These are phyloP conservation scores for Wallacemonas sp. DNA, from an alignment of 208 protist species.

Conservation along the genomic window DNA sequence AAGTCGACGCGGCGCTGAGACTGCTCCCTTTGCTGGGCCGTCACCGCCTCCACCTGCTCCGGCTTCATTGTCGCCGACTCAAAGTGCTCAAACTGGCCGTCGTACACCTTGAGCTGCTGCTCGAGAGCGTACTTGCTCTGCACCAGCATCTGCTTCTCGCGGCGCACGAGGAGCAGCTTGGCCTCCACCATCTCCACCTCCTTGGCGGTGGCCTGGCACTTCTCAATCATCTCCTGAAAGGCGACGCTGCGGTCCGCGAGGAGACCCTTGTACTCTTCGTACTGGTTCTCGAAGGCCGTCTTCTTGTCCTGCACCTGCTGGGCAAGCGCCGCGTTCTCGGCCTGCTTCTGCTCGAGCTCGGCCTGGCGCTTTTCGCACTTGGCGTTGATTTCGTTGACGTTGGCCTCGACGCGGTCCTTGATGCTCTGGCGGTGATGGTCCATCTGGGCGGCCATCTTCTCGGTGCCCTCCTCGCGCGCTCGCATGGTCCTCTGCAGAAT, in stretches of 20 bases:
- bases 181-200: slow-evolving; percentile 62
- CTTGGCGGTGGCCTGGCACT: slow-evolving; percentile 38
- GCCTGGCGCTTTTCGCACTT: slow-evolving; percentile 47
- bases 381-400: slow-evolving; percentile 45
- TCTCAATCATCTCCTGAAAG: slow-evolving; percentile 51
- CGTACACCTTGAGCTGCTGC: slow-evolving; percentile 74
- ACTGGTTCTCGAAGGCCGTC: slow-evolving; percentile 57
- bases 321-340: slow-evolving; percentile 56
- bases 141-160: slow-evolving; percentile 47
- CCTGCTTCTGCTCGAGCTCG: slow-evolving; percentile 33
- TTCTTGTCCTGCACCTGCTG: slow-evolving; percentile 49
- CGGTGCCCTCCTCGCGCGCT: slow-evolving; percentile 44
- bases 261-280: slow-evolving; percentile 34
- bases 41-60: slow-evolving; percentile 55
- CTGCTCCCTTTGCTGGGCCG: slow-evolving; percentile 51
- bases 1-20: slow-evolving; percentile 40
- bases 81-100: slow-evolving; percentile 59
- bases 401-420: slow-evolving; percentile 42
- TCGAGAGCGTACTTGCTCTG: slow-evolving; percentile 35
- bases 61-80: slow-evolving; percentile 43
- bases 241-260: slow-evolving; percentile 40
- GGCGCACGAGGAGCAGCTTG: slow-evolving; percentile 44
- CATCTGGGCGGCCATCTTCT: slow-evolving; percentile 59
- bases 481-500: slow-evolving; percentile 54
- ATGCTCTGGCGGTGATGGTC: slow-evolving; percentile 44